Conservation (phyloP, 106 monocot species). For the Vanilla planifolia region DNA sequence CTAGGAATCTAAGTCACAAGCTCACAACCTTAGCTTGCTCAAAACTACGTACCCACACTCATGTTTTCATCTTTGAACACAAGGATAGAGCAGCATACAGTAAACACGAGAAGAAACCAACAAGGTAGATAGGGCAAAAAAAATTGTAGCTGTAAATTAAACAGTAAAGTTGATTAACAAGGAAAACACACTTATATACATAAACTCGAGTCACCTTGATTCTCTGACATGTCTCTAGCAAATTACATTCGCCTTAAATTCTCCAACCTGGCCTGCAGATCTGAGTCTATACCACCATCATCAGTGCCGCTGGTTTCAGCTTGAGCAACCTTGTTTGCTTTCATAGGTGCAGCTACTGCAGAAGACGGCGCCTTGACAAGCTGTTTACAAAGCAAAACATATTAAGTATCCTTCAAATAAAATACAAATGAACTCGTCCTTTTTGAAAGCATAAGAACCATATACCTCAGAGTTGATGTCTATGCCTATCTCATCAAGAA, state of each 20-base stretch:
- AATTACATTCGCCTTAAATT: conserved; percentile 67
- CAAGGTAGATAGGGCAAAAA: too few species aligned
- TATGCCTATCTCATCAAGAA: conserved; percentile 75
- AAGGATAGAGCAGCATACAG: too few species aligned
- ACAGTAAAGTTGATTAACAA: too few species aligned
- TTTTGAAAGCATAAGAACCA: neutral
- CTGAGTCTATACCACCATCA: conserved; percentile 53
- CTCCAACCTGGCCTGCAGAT: conserved; percentile 64
- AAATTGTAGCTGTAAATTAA: too few species aligned
- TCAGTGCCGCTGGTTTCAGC: conserved; percentile 39
- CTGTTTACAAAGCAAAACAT: conserved; percentile 17
- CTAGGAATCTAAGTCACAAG: too few species aligned
- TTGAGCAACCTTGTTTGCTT: conserved; percentile 49
- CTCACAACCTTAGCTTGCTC: too few species aligned
- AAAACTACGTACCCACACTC: too few species aligned
- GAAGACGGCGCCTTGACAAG: conserved; percentile 67
- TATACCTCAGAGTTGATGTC: conserved; percentile 54
- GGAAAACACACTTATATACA: too few species aligned
- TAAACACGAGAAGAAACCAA: too few species aligned
- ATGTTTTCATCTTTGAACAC: too few species aligned
- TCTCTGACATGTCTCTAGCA: neutral
- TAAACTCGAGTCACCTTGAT: neutral
- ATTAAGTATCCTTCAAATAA: neutral
- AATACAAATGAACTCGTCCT: too few species aligned
- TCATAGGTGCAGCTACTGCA: conserved; percentile 34